Conservation (phyloP, 441 rosid genomes). For the Breynia disticha region DNA sequence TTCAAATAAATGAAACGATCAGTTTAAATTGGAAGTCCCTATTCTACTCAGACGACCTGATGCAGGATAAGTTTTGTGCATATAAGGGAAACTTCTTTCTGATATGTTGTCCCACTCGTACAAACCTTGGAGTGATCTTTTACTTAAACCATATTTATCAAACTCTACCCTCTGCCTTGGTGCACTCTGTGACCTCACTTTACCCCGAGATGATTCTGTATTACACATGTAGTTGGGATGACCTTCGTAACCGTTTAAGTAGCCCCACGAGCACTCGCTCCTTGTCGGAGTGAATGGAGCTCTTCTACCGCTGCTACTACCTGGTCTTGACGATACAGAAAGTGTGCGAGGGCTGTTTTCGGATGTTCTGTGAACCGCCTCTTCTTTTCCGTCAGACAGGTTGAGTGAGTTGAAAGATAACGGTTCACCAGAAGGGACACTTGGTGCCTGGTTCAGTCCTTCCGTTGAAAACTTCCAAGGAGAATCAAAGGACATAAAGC, state of each 20-base stretch:
- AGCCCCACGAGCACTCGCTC: conserved; percentile 53
- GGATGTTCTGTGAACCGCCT: conserved; percentile 35
- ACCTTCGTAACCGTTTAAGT: conserved; percentile 40
- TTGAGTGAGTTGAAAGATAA: conserved; percentile 27
- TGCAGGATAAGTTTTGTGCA: conserved; percentile 60
- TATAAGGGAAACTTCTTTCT: conserved; percentile 33
- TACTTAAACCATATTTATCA: conserved; percentile 42
- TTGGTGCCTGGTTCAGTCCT: conserved; percentile 30
- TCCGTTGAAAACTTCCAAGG: conserved; percentile 29
- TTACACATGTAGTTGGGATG: conserved; percentile 91
- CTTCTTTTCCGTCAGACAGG: conserved; percentile 36
- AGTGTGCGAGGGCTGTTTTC: conserved; percentile 52
- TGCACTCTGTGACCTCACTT: conserved; percentile 70
- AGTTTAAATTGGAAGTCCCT: conserved; percentile 33
- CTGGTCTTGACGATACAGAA: conserved; percentile 56
- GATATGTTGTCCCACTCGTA: conserved; percentile 28
- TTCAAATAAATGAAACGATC: conserved; percentile 10
- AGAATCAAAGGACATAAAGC: conserved; percentile 25
- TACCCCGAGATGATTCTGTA: conserved; percentile 77
- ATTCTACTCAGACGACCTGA: conserved; percentile 64
- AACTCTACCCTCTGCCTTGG: conserved; percentile 69
- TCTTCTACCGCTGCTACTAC: conserved; percentile 37
- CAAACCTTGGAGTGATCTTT: conserved; percentile 43
- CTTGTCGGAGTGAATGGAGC: conserved; percentile 58
- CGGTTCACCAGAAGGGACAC: conserved; percentile 35